Evolutionary conservation across 169 alveolate species (phyloP), one percentile per base, ranked within the genome.

Genomic region (Theileria parva): DNA sequence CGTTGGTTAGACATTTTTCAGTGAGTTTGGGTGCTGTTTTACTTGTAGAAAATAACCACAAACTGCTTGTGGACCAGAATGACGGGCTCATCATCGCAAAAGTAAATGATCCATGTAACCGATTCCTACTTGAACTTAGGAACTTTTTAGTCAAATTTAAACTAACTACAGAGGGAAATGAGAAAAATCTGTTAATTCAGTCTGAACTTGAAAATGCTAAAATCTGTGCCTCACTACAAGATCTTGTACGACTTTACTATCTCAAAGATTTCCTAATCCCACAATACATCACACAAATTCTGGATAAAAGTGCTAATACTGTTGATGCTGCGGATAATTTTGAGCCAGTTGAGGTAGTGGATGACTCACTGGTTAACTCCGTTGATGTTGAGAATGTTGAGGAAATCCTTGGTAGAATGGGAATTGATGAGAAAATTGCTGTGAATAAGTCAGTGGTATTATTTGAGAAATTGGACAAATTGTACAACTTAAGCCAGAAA

Each of bases 21-120:
- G 17, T 39, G 50, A 63, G 53, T 15, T 21, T 63, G 4, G 71
- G 71, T 15, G 39, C 71, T 17, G 50, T 63, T 63, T 21, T 63
- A 21, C 50, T 63, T 2, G 23, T 63, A 4, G 71, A 63, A 23
- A 63, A 21, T 39, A 63, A 63, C 50, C 25, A 17, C 8, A 63
- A 63, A 21, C 53, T 63, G 9, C 71, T 63, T 8, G 71, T 63
- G 8, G 71, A 63, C 11, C 71, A 63, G 21, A 63, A 63, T 30
- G 71, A 63, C 48, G 71, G 27, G 11, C 50, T 63, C 13, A 30
- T 63, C 25, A 23, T 63, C 25, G 32, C 71, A 32, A 63, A 21
- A 51, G 39, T 63, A 21, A 63, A 63, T 30, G 71, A 63, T 21
- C 71, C 71, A 0, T 63, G 71, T 39, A 63, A 63, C 32, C 39